Evolutionary conservation across 2,329 filamentous ascomycete species (phyloP), one percentile per base, ranked within the genome.

Genomic region (Pestalotiopsis sp.): DNA sequence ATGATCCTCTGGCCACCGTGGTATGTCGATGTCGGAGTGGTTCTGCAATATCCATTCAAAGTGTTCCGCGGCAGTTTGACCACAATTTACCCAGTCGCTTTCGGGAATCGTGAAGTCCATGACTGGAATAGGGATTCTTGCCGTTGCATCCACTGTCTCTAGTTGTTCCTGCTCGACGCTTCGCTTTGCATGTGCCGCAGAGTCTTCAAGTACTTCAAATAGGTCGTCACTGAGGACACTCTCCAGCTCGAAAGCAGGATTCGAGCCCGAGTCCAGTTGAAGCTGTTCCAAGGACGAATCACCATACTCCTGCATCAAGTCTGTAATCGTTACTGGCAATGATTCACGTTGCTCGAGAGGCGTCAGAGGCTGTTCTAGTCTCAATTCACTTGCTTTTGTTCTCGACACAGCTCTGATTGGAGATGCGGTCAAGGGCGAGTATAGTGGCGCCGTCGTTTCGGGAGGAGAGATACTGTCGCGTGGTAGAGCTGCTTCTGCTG

Each of bases 121-220:
- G 17, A 69, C 58, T 3, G 76, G 76, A 24, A 76, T 71, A 44
- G 72, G 67, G 35, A 76, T 67, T 64, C 76, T 71, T 56, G 75
- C 74, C 20, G 73, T 67, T 13, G 75, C 73, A 67, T 73, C 73
- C 56, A 69, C 69, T 35, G 70, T 68, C 35, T 74, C 71, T 22
- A 77, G 69, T 11, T 69, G 70, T 48, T 78, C 75, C 58, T 77
- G 76, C 24, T 76, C 73, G 38, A 76, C 68, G 4, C 26, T 68
- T 69, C 68, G 71, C 48, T 61, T 67, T 9, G 71, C 66, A 3
- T 35, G 26, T 38, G 24, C 40, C 3, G 71, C 70, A 40, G 65
- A 66, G 30, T 73, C 67, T 24, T 72, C 64, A 44, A 78, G 57
- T 1, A 64, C 24, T 40, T 35, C 24, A 3, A 71, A 56, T 22